These are phyloP conservation scores for Geotrichum reessii DNA, from an alignment of 1,139 yeast species.

Conservation along the genomic window DNA sequence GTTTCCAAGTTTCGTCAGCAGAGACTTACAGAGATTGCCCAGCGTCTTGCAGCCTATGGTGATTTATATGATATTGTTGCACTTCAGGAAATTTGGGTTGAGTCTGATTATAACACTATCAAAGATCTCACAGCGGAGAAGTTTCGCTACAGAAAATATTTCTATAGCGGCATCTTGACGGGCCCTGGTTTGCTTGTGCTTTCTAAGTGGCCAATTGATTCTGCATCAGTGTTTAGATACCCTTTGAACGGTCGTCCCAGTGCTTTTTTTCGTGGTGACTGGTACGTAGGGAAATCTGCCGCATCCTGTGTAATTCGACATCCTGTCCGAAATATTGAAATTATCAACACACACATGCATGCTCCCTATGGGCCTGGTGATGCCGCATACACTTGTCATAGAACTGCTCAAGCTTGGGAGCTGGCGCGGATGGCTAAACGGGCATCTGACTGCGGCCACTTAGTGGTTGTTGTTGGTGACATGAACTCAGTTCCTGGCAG, in stretches of 20 bases:
- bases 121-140: constrained; percentile 41
- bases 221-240: constrained; percentile 72
- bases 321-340: constrained; percentile 55
- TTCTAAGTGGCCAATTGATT: constrained; percentile 76
- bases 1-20: constrained; percentile 63
- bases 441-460: constrained; percentile 68
- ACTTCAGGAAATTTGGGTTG: constrained; percentile 89
- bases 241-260: constrained; percentile 93
- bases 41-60: constrained; percentile 46
- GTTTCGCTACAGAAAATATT: constrained; percentile 64
- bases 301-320: constrained; percentile 68
- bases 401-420: constrained; percentile 97
- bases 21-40: constrained; percentile 70
- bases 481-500: constrained; percentile 84
- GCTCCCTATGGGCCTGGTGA: constrained; percentile 93
- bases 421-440: constrained; percentile 61
- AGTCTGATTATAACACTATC: constrained; percentile 71
- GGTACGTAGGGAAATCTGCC: constrained; percentile 92
- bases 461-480: constrained; percentile 88
- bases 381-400: constrained; percentile 82
- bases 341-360: constrained; percentile 92
- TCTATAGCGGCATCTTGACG: constrained; percentile 74
- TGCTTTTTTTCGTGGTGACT: constrained; percentile 92
- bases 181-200: constrained; percentile 92
- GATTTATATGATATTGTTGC: constrained; percentile 76